Base-by-base conservation (phyloP, 2,329 filamentous ascomycete genomes). In the Hirsutella minnesotensis region DNA sequence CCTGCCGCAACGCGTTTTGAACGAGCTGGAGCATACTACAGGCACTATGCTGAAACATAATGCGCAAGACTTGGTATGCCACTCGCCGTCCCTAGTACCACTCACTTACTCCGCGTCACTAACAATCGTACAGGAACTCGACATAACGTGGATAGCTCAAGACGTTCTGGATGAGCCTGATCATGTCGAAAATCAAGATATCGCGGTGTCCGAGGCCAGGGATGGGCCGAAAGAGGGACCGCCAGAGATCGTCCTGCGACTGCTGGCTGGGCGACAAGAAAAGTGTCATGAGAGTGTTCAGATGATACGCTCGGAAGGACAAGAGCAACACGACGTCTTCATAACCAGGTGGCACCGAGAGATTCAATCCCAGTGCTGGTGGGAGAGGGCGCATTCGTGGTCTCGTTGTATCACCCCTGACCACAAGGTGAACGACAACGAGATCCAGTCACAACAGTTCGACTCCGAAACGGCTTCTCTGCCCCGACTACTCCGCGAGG, bases 121-220 rank as follows among this genome's bases (percentile, higher is more conserved):
- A 16, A 21, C 2, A 5, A 7, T 4, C 19, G 3, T 22, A 4
- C 40, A 63, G 60, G 44, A 53, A 29, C 47, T 60, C n/a, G 44
- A 54, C 10, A 58, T 73, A 10, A 63, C 61, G 5, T 74, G 70
- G n/a, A n/a, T n/a, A n/a, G n/a, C n/a, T n/a, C n/a, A n/a, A n/a
- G 24, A 27, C 12, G 12, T 12, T 12, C 7, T 7, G 12, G 24
- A 7, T 12, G 24, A 27, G 24, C 12, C 7, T 12, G 24, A 7
- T 27, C 7, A 27, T 7, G 24, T 27, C 24, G 24, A 27, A 12
- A 12, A 27, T 12, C 7, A 7, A 27, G 24, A 27, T 7, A 7
- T 7, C 24, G 12, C 24, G 12, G 24, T 7, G 7, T 7, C 12
- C 24, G 12, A 27, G 12, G 7, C 12, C 24, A 27, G 24, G 12